These are phyloP conservation scores for Aspergillus clavatus DNA, from an alignment of 2,329 filamentous ascomycete species.

Conservation along the genomic window DNA sequence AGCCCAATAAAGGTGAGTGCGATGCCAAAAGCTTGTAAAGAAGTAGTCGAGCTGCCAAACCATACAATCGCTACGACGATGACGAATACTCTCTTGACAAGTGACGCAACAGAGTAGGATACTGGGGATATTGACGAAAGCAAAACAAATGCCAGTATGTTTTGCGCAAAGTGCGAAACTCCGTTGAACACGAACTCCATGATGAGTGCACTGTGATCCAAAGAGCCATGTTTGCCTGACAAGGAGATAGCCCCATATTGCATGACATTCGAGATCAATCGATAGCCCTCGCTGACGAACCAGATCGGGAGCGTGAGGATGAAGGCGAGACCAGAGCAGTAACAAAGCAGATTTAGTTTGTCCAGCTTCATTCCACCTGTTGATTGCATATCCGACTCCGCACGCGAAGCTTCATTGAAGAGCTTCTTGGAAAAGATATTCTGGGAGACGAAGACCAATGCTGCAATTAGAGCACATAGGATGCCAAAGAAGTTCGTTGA, in stretches of 20 bases:
- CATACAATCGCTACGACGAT: constrained; percentile 92
- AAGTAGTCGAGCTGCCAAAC: constrained; percentile 87
- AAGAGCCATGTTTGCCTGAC: constrained; percentile 68
- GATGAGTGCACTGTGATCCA: constrained; percentile 56
- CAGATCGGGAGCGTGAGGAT: constrained; percentile 83
- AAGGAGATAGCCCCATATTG: constrained; percentile 74
- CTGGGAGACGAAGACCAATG: constrained; percentile 91
- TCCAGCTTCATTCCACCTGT: constrained; percentile 72
- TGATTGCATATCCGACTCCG: constrained; percentile 66
- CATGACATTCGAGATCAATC: constrained; percentile 70
- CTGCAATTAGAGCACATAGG: constrained; percentile 79
- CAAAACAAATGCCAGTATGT: constrained; percentile 88
- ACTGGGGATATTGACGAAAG: constrained; percentile 92
- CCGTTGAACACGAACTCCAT: constrained; percentile 97
- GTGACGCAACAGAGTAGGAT: constrained; percentile 90
- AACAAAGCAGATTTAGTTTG: constrained; percentile 93
- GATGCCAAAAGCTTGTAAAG: constrained; percentile 78
- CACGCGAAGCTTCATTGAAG: constrained; percentile 87
- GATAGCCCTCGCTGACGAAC: constrained; percentile 84
- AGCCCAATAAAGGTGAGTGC: constrained; percentile 83
- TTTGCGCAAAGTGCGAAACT: constrained; percentile 92
- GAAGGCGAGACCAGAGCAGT: constrained; percentile 92
- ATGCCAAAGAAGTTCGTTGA: constrained; percentile 88
- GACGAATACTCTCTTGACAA: constrained; percentile 97
- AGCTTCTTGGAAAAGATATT: constrained; percentile 98